Conservation (phyloP, 768 basidiomycete species). For the Chiua virens region DNA sequence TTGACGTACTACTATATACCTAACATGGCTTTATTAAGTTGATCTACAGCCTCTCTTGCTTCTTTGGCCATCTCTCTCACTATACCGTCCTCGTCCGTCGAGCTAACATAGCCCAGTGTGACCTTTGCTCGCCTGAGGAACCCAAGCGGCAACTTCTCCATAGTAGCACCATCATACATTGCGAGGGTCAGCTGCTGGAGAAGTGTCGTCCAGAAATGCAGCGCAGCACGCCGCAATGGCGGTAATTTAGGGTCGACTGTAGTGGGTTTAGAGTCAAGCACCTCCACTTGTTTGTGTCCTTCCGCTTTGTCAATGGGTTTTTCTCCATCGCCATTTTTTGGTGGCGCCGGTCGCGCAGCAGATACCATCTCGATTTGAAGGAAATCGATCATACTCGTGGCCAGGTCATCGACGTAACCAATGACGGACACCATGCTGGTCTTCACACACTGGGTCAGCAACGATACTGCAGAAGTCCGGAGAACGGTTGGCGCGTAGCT, state of each 20-base stretch:
- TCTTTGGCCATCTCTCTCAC: conserved; percentile 80
- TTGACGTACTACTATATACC: conserved; percentile 10
- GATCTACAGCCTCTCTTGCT: conserved; percentile 52
- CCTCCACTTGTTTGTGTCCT: conserved; percentile 8
- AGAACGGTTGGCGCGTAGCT: conserved; percentile 67
- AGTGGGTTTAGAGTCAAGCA: conserved; percentile 58
- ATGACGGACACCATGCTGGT: conserved; percentile 62
- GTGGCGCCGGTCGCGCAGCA: conserved; percentile 10
- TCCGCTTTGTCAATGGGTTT: conserved; percentile 3
- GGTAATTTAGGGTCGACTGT: conserved; percentile 65
- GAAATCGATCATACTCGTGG: conserved; percentile 72
- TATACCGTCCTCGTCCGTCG: conserved; percentile 69
- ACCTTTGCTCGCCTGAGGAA: conserved; percentile 51
- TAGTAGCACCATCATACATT: conserved; percentile 41
- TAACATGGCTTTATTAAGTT: conserved; percentile 49
- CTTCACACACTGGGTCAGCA: conserved; percentile 73
- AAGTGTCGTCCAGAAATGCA: conserved; percentile 77
- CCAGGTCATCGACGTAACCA: conserved; percentile 61
- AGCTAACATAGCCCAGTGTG: conserved; percentile 67
- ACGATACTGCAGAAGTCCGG: conserved; percentile 63
- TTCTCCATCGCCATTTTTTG: conserved; percentile 17
- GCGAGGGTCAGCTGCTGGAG: conserved; percentile 59
- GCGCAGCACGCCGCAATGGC: conserved; percentile 77
- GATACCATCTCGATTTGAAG: conserved; percentile 60
- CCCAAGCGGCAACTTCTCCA: conserved; percentile 22